Evolutionary conservation across 2,329 filamentous ascomycete species (phyloP), one percentile per base, ranked within the genome.

Genomic region (Colletotrichum aenigma): DNA sequence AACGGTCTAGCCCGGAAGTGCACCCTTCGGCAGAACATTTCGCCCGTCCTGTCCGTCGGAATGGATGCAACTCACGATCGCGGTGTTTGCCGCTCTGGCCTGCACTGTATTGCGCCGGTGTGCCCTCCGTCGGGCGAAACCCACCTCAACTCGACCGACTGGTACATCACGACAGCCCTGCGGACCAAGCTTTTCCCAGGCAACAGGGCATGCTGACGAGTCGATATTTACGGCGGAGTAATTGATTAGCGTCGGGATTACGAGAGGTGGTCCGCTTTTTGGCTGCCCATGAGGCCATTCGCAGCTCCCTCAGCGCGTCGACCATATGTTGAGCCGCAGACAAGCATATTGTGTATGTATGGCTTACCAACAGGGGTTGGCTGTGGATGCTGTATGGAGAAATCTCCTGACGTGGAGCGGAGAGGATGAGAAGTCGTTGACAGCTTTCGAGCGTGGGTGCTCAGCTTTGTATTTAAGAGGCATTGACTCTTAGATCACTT

Each of bases 1-100:
- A 32, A 56, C 62, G 30, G 26, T 9, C 58, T 58, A 75, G 61
- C n/a, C 62, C 26, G 48, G 32, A 24, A 52, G 43, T 24, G 55
- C 38, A 24, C 28, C 64, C 58, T 65, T 68, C 74, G 74, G 74
- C 34, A 32, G 24, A 24, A 76, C 26, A 73, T 10, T 75, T 74
- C 70, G 56, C 38, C 74, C 74, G 74, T 38, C 26, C 12, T 16
- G 32, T 48, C 70, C 38, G 43, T 66, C 28, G 62, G 30, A 38
- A 52, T 52, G n/a, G n/a, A 21, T 13, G 43, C 43, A 2, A 24
- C 6, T 13, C 43, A 52, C 9, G 10, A 21, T 52, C n/a, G 6
- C 43, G 43, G 10, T 24, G 6, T 13, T 13, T 24, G 6, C 43
- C 43, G 43, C 43, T 52, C 43, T 52, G 43, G 10, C n/a, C 43